phyloP scores from a whole-genome alignment of 2,329 filamentous ascomycete genomes.

The Sporothrix schenckii region DNA sequence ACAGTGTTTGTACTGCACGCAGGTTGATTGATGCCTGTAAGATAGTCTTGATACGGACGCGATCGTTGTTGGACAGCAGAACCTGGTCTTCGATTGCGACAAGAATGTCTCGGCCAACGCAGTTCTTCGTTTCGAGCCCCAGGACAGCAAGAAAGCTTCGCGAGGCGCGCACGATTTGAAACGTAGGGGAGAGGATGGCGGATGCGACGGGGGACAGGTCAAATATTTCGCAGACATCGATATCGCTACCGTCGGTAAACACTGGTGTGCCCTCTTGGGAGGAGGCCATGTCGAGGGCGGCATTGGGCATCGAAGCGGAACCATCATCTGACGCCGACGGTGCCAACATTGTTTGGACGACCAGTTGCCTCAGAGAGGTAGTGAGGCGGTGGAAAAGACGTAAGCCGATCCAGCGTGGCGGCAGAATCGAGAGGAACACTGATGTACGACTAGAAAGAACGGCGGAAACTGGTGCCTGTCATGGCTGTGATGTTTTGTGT shows the following conservation, averaged over 20 bases:
- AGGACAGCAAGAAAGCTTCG: conserved; percentile 41
- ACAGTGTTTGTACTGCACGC: conserved; percentile 38
- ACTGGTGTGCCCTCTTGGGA: neutral
- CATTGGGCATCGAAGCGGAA: neutral
- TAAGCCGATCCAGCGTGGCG: neutral
- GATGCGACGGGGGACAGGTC: conserved; percentile 42
- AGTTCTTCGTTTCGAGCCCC: conserved; percentile 37
- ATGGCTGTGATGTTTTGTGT: neutral
- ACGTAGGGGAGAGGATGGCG: conserved; percentile 41
- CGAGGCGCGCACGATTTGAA: conserved; percentile 42
- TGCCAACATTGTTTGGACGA: neutral
- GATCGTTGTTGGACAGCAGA: conserved; percentile 39
- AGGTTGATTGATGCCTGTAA: conserved; percentile 41
- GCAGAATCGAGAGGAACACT: neutral
- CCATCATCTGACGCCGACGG: neutral
- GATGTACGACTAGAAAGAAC: neutral
- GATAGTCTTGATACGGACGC: conserved; percentile 38
- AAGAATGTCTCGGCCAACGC: conserved; percentile 41
- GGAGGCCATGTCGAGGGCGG: neutral
- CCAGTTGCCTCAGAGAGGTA: conserved; percentile 9
- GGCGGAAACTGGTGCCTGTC: neutral
- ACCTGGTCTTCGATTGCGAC: conserved; percentile 39
- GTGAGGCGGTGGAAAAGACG: neutral
- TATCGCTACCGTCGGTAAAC: neutral
- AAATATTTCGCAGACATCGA: conserved; percentile 39